These are phyloP conservation scores for Penicillium riverlandense DNA, from an alignment of 495 filamentous ascomycete species.

Conservation along the genomic window DNA sequence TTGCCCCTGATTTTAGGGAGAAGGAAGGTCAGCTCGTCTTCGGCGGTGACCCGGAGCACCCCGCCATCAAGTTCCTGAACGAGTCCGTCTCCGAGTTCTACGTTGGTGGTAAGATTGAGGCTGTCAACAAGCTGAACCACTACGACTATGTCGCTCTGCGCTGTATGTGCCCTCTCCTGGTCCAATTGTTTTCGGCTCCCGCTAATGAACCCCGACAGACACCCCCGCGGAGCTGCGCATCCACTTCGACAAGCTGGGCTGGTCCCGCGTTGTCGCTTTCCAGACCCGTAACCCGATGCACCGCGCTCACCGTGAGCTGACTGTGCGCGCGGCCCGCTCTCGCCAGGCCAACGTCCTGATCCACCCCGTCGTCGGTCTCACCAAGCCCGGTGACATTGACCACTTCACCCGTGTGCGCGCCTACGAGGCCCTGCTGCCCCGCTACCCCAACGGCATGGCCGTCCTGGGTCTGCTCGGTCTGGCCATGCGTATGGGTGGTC, in stretches of 20 bases:
- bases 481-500: constrained; percentile 98
- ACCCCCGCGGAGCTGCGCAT: constrained; percentile 89
- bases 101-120: constrained; percentile 90
- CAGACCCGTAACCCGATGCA: constrained; percentile 99
- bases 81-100: constrained; percentile 77
- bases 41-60: constrained; percentile 88
- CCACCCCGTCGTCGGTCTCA: constrained; percentile 95
- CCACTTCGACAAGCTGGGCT: constrained; percentile 99
- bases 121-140: constrained; percentile 89
- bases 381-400: constrained; percentile 98
- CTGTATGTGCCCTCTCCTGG: constrained; percentile 51
- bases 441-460: constrained; percentile 99
- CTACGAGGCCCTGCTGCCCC: constrained; percentile 92
- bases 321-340: constrained; percentile 88
- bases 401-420: constrained; percentile 99
- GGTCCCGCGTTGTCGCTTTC: constrained; percentile 94
- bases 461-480: constrained; percentile 91
- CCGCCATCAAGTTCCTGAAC: constrained; percentile 83
- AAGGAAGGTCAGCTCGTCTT: constrained; percentile 92
- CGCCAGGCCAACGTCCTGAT: constrained; percentile 98
- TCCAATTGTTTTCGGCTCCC: neutral
- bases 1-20: constrained; percentile 46
- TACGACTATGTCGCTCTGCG: constrained; percentile 97
- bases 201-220: constrained; percentile 41
- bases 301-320: constrained; percentile 93